Base-by-base conservation (phyloP, 768 basidiomycete species). In the Daedaleopsis sinensis region DNA sequence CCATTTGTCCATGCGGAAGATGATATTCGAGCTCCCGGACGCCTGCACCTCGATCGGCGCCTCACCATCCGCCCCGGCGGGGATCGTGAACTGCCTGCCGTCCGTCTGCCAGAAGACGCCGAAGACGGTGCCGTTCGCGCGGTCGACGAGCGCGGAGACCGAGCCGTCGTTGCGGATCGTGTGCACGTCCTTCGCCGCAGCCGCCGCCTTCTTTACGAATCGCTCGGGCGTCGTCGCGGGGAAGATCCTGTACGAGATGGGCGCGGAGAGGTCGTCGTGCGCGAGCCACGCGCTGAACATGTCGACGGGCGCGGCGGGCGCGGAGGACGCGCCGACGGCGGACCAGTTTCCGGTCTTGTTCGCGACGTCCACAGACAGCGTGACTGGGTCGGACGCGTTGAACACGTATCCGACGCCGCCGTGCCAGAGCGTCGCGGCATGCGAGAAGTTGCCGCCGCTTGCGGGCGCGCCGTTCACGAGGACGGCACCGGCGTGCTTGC, bases 251-350 rank as follows among this genome's bases (percentile, higher is more conserved):
- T 90, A 90, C 1, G 81, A 75, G 38, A 84, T 66, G 5, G 61
- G 37, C 23, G 58, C 61, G 27, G 48, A 52, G 52, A 74, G 62
- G 23, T 70, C 71, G 65, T 82, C 75, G 62, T 82, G 72, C 36
- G 61, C 69, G 27, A 87, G 74, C 78, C 80, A 86, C 7, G 87
- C 87, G 0, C 83, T 71, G 74, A 88, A 89, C 23, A 90, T 74
- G 59, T 84, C 80, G 35, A 86, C 82, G 0, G 78, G 80, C 6
- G 71, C 68, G 5, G 83, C 78, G 11, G 86, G 84, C 62, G 82
- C 78, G 0, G 80, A 79, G 12, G 86, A 88, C 0, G 81, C 85
- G n/a, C 86, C 85, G 58, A 88, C 84, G 9, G 71, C 65, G 0
- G 81, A 74, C 88, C 88, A 89, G 59, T 79, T 75, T 0, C 88